phyloP scores from a whole-genome alignment of 306 rosid genomes.

The Glycyrrhiza uralensis region DNA sequence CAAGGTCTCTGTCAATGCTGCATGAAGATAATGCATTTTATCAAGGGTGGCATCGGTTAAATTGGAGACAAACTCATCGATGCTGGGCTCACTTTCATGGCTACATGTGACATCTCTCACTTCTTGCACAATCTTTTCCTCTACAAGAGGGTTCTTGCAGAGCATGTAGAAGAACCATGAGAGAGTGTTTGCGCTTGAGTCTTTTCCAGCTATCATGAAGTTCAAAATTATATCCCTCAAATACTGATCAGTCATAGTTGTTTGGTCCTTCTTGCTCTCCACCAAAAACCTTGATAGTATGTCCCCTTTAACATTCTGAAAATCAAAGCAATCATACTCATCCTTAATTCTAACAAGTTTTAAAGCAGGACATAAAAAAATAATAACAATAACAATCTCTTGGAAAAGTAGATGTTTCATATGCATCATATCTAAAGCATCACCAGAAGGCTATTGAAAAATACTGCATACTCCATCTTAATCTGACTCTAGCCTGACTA shows the following conservation, averaged over 20 bases:
- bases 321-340: neutral
- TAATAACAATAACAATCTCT: neutral
- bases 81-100: constrained; percentile 24
- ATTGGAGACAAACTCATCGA: constrained; percentile 42
- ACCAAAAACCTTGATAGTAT: constrained; percentile 72
- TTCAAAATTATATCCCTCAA: constrained; percentile 65
- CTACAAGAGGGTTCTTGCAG: constrained; percentile 70
- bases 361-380: neutral
- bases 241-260: constrained; percentile 53
- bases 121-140: constrained; percentile 69
- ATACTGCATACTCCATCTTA: neutral
- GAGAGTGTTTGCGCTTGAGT: constrained; percentile 64
- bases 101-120: constrained; percentile 44
- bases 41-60: constrained; percentile 57
- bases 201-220: constrained; percentile 77
- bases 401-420: neutral
- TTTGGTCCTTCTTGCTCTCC: constrained; percentile 62
- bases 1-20: constrained; percentile 73
- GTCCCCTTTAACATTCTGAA: constrained; percentile 62
- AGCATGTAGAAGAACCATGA: constrained; percentile 86
- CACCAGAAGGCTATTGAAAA: neutral
- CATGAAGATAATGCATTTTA: constrained; percentile 82
- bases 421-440: neutral
- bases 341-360: neutral
- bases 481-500: too few species aligned